phyloP scores from a whole-genome alignment of 106 monocot genomes.

The Platanthera zijinensis region DNA sequence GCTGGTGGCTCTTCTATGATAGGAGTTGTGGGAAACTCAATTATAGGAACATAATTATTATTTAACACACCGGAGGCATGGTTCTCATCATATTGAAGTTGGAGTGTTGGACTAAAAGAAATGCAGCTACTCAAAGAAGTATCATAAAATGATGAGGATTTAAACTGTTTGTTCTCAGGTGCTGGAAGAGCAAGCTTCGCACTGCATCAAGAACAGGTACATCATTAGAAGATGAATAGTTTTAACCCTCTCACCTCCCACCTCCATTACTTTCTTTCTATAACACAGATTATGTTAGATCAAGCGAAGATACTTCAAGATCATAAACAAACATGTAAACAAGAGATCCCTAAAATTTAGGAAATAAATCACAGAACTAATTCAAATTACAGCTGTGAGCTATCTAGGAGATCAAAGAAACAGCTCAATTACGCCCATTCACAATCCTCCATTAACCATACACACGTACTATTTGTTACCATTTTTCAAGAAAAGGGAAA shows the following conservation, averaged over 20 bases:
- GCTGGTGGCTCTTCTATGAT: slow-evolving; percentile 1
- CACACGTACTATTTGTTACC: neutral
- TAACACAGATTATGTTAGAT: neutral
- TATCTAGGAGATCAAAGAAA: neutral
- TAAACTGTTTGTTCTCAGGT: slow-evolving; percentile 6
- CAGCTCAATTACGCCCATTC: neutral
- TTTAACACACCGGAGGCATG: neutral
- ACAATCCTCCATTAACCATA: neutral
- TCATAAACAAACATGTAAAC: neutral
- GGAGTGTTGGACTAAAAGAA: neutral
- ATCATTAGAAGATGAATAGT: slow-evolving; percentile 1
- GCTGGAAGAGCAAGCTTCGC: slow-evolving; percentile 16
- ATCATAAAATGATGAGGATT: slow-evolving; percentile 4
- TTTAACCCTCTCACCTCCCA: neutral
- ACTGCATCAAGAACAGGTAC: slow-evolving; percentile 8
- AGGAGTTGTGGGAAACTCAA: slow-evolving; percentile 8
- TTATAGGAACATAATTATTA: slow-evolving; percentile 8
- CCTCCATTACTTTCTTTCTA: neutral
- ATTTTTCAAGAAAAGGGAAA: neutral
- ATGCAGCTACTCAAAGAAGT: neutral
- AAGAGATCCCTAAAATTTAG: neutral
- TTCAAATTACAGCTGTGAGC: neutral
- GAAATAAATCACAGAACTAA: neutral
- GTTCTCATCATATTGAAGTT: neutral
- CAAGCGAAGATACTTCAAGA: neutral